These are phyloP conservation scores for Blastomyces parvus DNA, from an alignment of 2,329 filamentous ascomycete genomes.

Conservation along the genomic window DNA sequence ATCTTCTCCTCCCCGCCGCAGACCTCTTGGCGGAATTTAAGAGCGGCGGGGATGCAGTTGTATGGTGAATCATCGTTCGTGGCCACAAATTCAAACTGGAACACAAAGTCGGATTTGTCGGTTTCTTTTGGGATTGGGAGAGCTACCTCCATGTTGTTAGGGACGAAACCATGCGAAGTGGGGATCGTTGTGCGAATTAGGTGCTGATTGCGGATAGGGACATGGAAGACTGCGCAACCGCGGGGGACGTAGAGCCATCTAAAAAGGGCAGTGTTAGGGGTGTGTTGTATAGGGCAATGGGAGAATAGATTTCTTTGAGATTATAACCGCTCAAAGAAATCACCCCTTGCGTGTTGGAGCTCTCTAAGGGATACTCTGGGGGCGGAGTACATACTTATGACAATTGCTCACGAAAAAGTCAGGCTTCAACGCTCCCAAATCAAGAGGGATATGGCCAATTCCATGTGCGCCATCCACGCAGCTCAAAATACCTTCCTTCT, in stretches of 20 bases:
- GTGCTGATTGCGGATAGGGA: constrained; percentile 64
- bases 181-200: constrained; percentile 66
- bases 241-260: constrained; percentile 76
- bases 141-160: constrained; percentile 24
- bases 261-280: constrained; percentile 10
- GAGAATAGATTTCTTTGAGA: neutral
- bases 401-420: constrained; percentile 85
- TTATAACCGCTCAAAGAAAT: neutral
- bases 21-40: constrained; percentile 58
- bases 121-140: constrained; percentile 12
- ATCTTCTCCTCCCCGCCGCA: constrained; percentile 68
- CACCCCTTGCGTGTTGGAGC: neutral
- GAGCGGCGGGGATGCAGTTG: constrained; percentile 59
- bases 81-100: constrained; percentile 65
- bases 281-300: neutral
- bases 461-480: constrained; percentile 79
- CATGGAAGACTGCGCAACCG: constrained; percentile 71
- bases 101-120: constrained; percentile 52
- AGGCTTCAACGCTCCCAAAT: constrained; percentile 57
- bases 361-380: neutral
- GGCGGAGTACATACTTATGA: constrained; percentile 52
- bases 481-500: constrained; percentile 57
- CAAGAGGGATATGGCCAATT: constrained; percentile 65
- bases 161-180: constrained; percentile 68
- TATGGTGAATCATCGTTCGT: constrained; percentile 66